phyloP scores from a whole-genome alignment of 2,329 filamentous ascomycete genomes.

The Scedosporium minutisporum region DNA sequence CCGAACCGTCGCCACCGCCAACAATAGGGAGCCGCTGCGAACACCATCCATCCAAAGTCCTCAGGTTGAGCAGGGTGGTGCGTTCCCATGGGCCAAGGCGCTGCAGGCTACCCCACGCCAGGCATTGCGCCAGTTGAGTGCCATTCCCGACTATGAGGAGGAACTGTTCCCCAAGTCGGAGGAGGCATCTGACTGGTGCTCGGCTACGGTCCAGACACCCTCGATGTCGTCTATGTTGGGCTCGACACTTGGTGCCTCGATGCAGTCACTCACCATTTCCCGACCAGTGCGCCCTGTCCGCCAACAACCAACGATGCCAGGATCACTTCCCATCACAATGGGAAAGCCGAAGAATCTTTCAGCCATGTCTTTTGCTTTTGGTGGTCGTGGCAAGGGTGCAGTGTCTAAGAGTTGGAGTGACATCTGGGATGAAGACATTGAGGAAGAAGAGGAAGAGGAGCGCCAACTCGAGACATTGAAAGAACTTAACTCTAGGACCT shows the following conservation, averaged over 20 bases:
- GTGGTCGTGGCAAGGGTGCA: constrained; percentile 59
- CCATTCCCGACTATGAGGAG: constrained; percentile 72
- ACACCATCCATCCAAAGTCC: constrained; percentile 92
- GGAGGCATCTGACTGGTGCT: constrained; percentile 67
- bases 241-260: constrained; percentile 70
- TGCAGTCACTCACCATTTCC: constrained; percentile 58
- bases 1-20: constrained; percentile 69
- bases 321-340: constrained; percentile 69
- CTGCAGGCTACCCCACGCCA: constrained; percentile 66
- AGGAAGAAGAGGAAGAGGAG: constrained; percentile 55
- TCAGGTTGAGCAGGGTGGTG: constrained; percentile 65
- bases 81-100: constrained; percentile 93
- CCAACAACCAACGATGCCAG: constrained; percentile 35
- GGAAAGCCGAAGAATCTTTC: constrained; percentile 61
- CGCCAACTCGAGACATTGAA: constrained; percentile 41
- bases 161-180: constrained; percentile 78
- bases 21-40: constrained; percentile 78
- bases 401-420: constrained; percentile 99
- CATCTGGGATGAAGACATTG: constrained; percentile 87
- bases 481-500: constrained; percentile 63
- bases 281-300: constrained; percentile 32
- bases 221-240: constrained; percentile 78
- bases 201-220: constrained; percentile 64
- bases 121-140: constrained; percentile 69
- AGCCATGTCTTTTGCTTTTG: constrained; percentile 68